Percentiles rank a stretch among this genome's conserved stretches.
Conservation (phyloP, 1,284 basidiomycete species). For the Marasmius sp. region DNA sequence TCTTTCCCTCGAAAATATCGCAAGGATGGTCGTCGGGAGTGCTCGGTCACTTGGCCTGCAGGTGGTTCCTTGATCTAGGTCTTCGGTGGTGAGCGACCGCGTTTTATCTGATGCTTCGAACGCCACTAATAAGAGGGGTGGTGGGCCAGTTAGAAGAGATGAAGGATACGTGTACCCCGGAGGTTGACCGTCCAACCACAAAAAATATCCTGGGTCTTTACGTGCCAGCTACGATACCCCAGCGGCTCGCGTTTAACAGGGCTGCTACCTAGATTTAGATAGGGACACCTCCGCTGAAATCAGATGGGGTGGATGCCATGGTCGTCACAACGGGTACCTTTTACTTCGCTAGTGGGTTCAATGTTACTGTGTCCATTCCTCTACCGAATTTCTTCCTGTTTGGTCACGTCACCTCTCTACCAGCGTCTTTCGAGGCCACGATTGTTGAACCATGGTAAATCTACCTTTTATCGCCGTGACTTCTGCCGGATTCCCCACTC, state of each 20-base stretch:
- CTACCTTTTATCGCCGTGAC: slow-evolving; percentile 51
- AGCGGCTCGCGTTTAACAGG: not conserved
- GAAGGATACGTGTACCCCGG: not conserved
- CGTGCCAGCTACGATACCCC: not conserved
- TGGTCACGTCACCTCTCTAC: not conserved
- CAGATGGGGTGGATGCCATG: no score
- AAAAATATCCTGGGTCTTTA: not conserved
- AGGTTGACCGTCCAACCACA: not conserved
- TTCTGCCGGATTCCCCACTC: slow-evolving; percentile 56
- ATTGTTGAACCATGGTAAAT: slow-evolving; percentile 20
- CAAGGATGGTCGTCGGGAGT: slow-evolving; percentile 84
- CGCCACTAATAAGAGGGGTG: no score
- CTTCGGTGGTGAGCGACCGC: not conserved
- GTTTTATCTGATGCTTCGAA: not conserved
- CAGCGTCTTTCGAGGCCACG: not conserved
- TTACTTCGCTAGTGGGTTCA: slow-evolving; percentile 4
- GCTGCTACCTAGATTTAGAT: no score
- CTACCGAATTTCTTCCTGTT: slow-evolving; percentile 10
- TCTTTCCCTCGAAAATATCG: slow-evolving; percentile 81
- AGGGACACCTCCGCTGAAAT: no score
- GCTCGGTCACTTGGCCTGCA: slow-evolving; percentile 85
- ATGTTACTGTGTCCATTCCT: not conserved
- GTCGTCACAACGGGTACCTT: not conserved
- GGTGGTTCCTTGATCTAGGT: slow-evolving; percentile 72
- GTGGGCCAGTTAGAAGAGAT: no score